A percentile compares a stretch with the other conserved stretches of the same genome.
These are phyloP conservation scores for Polyporus tsugae DNA, from an alignment of 1,284 basidiomycete species.

Conservation along the genomic window DNA sequence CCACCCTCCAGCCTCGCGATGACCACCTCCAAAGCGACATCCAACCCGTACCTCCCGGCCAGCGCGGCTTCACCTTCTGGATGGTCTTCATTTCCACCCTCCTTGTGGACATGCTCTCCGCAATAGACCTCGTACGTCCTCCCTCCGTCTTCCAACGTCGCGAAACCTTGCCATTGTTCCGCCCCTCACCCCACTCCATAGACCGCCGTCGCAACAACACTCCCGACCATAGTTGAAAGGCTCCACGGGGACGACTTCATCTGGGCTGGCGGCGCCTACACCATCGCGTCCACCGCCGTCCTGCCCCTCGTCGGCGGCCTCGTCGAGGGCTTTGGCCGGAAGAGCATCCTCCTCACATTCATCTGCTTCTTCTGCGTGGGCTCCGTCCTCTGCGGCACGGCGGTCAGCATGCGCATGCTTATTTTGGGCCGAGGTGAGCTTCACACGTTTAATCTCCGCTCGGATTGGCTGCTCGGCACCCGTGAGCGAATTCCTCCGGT, in stretches of 20 bases:
- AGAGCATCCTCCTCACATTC: slow-evolving; percentile 42
- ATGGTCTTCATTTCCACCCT: slow-evolving; percentile 23
- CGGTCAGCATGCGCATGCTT: slow-evolving; percentile 48
- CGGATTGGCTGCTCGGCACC: neutral
- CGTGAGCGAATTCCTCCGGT: neutral
- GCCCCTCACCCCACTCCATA: neutral
- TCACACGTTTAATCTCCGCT: neutral
- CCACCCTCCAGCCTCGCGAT: neutral
- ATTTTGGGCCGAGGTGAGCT: slow-evolving; percentile 35
- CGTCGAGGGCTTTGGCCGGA: slow-evolving; percentile 48
- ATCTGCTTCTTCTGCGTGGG: slow-evolving; percentile 47
- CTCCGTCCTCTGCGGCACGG: slow-evolving; percentile 46
- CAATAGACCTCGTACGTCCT: slow-evolving; percentile 22
- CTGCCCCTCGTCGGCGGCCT: slow-evolving; percentile 45
- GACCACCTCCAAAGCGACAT: neutral
- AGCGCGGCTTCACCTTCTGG: slow-evolving; percentile 26
- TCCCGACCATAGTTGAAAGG: slow-evolving; percentile 33
- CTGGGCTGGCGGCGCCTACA: slow-evolving; percentile 50
- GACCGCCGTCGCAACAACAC: slow-evolving; percentile 31
- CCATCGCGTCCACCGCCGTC: slow-evolving; percentile 46
- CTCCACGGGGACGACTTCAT: slow-evolving; percentile 38
- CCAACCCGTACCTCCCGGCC: neutral
- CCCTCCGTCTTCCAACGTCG: neutral
- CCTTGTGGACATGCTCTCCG: slow-evolving; percentile 23
- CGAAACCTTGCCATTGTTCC: neutral